Percentiles rank a stretch among this genome's conserved stretches.
Conservation (phyloP, 1,139 yeast genomes). For the Candida glucosophila region DNA sequence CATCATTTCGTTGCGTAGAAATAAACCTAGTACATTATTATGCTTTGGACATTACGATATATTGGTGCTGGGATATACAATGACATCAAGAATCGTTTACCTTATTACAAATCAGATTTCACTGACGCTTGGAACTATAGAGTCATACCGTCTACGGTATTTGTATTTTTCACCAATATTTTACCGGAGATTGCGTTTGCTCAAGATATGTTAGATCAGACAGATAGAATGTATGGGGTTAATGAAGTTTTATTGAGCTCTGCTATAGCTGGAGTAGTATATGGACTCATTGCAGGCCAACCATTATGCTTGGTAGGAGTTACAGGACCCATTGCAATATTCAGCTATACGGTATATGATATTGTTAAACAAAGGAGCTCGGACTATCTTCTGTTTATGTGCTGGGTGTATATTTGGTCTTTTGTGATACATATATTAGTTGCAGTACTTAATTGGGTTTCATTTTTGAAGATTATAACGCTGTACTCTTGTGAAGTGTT, state of each 20-base stretch:
- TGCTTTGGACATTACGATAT: constrained; percentile 15
- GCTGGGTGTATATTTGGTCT: constrained; percentile 92
- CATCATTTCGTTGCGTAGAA: constrained; percentile 49
- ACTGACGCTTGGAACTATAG: constrained; percentile 77
- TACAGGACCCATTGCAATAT: constrained; percentile 88
- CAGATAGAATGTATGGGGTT: constrained; percentile 79
- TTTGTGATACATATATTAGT: constrained; percentile 72
- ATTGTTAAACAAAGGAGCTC: constrained; percentile 57
- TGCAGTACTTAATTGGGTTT: constrained; percentile 64
- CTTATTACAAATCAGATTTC: constrained; percentile 72
- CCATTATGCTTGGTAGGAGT: constrained; percentile 97
- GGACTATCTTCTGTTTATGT: constrained; percentile 86
- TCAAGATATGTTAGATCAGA: constrained; percentile 91
- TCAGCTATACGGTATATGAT: constrained; percentile 85
- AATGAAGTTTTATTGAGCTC: constrained; percentile 80
- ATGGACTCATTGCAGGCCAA: constrained; percentile 81
- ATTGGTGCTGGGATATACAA: constrained; percentile 48
- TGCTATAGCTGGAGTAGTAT: constrained; percentile 83
- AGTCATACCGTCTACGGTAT: constrained; percentile 79
- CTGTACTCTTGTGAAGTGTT: constrained; percentile 86
- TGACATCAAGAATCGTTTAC: constrained; percentile 50
- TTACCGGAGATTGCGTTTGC: constrained; percentile 95
- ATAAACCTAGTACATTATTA: constrained; percentile 15
- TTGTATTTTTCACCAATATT: constrained; percentile 79
- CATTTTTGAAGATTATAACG: constrained; percentile 65